Evolutionary conservation across 306 rosid species (phyloP), one percentile per base, ranked within the genome.

Genomic region (Dicorynia guianensis): DNA sequence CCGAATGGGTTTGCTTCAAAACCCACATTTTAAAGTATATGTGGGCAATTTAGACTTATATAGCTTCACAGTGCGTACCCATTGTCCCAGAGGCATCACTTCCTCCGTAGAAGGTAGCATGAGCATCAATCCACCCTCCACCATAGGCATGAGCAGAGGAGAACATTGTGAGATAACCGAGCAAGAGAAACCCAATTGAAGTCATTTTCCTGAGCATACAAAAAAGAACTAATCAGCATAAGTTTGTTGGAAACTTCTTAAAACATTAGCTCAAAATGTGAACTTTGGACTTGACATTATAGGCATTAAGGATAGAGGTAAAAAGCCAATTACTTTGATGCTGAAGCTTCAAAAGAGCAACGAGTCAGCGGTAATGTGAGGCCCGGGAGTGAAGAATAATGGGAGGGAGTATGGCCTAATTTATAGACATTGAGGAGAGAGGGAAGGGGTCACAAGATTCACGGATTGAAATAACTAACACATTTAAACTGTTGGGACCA

Each of bases 41-140:
- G 3, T n/a, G 1, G 1, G 11, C 0, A 36, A 71, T 79, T 79
- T n/a, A 15, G 11, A 20, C 5, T n/a, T 17, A 33, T 8, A 55
- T 39, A 54, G 25, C 0, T 50, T 20, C 72, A 79, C 77, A 76
- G 18, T 39, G 19, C 86, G 82, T 87, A 94, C 98, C 98, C 98
- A 94, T 94, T 84, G 98, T 94, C 35, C 98, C 98, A 43, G 98
- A 91, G 43, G 98, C 98, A 77, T 94, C 98, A 79, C 97, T 82
- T 15, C 98, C 98, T 5, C 98, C 98, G 47, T 94, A 94, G 85
- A 94, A 94, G 44, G 98, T 94, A 63, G 98, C 98, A 33, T 89
- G 98, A 40, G 98, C 98, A 77, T 84, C 73, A 20, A 63, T 74
- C 98, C 97, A 94, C 0, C 92, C 95, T 48, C 90, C 97, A 50